Conservation (phyloP, 495 filamentous ascomycete genomes). For the Corynascus novoguineensis region DNA sequence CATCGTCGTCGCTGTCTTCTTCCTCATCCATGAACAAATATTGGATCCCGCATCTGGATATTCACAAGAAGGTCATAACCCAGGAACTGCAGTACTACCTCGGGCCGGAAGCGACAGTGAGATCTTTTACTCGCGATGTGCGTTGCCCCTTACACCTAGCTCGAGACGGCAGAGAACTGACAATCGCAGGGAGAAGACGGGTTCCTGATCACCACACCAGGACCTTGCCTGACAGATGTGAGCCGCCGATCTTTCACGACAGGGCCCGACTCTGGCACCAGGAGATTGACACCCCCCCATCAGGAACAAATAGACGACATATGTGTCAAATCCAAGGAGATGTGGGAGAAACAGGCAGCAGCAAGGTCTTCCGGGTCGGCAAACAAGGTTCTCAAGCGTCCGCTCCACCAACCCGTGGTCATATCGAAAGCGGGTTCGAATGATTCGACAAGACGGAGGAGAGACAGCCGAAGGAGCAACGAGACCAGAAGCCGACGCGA, state of each 20-base stretch:
- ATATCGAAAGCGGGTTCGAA: constrained; percentile 40
- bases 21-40: constrained; percentile 46
- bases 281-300: constrained; percentile 27
- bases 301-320: constrained; percentile 57
- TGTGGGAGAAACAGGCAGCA: constrained; percentile 53
- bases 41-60: constrained; percentile 53
- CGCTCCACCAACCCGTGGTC: constrained; percentile 49
- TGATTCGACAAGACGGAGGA: constrained; percentile 26
- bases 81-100: constrained; percentile 53
- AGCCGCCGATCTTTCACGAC: constrained; percentile 23
- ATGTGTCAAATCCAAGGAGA: constrained; percentile 49
- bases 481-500: constrained; percentile 22
- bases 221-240: constrained; percentile 51
- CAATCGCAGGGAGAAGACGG: constrained; percentile 49
- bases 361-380: constrained; percentile 42
- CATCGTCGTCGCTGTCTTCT: too few relatives aligned
- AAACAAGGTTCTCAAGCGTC: constrained; percentile 48
- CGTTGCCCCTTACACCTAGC: constrained; percentile 14
- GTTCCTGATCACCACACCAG: constrained; percentile 51
- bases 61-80: constrained; percentile 54
- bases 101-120: constrained; percentile 49
- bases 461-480: constrained; percentile 27
- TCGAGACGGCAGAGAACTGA: constrained; percentile 28
- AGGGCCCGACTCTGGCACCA: constrained; percentile 7
- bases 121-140: constrained; percentile 50